Evolutionary conservation across 441 rosid species (phyloP), one percentile per base, ranked within the genome.

Genomic region (Erodium texanum): DNA sequence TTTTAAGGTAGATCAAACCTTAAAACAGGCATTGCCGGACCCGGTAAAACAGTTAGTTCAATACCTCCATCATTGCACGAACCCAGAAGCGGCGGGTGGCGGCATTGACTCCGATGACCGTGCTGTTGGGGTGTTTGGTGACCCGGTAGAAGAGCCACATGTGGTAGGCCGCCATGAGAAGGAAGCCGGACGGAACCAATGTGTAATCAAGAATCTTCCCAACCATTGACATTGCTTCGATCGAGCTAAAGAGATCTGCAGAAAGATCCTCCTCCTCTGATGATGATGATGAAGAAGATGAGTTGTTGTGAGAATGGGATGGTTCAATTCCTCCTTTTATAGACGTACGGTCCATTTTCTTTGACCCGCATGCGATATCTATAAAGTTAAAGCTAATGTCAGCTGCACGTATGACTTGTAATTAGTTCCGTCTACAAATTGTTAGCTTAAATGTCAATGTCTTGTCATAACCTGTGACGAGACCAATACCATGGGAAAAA

Each of bases 11-110:
- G n/a, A n/a, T n/a, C n/a, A n/a, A n/a, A n/a, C n/a, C n/a, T n/a
- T n/a, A n/a, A n/a, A n/a, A n/a, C n/a, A n/a, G n/a, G n/a, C n/a
- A n/a, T n/a, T n/a, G n/a, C n/a, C n/a, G n/a, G n/a, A n/a, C n/a
- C n/a, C n/a, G n/a, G n/a, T n/a, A n/a, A n/a, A n/a, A n/a, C n/a
- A n/a, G n/a, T n/a, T n/a, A n/a, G n/a, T n/a, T n/a, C n/a, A n/a
- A n/a, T n/a, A 87, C 96, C 93, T 90, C 94, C 97, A 93, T 93
- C 98, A 93, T 93, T 68, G 92, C 89, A 12, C 70, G 83, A 63
- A 89, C 93, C 98, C 98, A 90, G 68, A 84, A 86, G 67, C 94
- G 85, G 75, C 98, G 97, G 70, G 82, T 89, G 70, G 87, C 78
- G 74, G 97, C 84, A 43, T 90, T 93, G 22, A 93, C 74, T 48